Evolutionary conservation across 2,329 filamentous ascomycete species (phyloP).

Genomic region (Fusarium protoensiforme): DNA sequence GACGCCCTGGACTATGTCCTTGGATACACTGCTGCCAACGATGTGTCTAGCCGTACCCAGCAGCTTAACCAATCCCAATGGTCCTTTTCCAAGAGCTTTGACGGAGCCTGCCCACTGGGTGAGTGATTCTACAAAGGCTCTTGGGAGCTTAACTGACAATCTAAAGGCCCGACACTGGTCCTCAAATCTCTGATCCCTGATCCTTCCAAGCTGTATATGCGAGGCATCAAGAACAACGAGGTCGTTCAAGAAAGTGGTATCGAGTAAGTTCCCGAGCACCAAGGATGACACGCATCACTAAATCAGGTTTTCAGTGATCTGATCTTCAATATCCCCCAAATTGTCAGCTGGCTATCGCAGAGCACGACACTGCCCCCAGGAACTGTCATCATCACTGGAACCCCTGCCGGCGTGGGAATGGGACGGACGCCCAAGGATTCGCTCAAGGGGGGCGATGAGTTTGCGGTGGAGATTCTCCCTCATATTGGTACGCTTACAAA

Average conservation of each 20-base stretch:
- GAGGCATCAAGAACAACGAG: constrained; percentile 66
- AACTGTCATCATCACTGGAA: constrained; percentile 74
- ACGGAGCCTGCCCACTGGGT: constrained; percentile 63
- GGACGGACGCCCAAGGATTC: constrained; percentile 74
- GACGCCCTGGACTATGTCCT: constrained; percentile 70
- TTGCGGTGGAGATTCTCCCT: constrained; percentile 54
- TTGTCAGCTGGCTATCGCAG: constrained; percentile 68
- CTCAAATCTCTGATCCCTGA: constrained; percentile 65
- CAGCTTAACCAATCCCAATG: constrained; percentile 44
- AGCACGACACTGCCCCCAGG: constrained; percentile 71
- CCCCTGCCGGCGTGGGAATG: constrained; percentile 77
- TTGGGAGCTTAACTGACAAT: neutral
- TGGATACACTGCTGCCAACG: constrained; percentile 72
- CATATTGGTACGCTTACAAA: constrained; percentile 57
- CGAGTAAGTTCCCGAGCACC: constrained; percentile 34
- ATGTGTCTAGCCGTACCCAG: constrained; percentile 61
- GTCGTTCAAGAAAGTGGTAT: constrained; percentile 37
- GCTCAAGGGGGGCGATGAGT: constrained; percentile 73
- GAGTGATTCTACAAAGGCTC: neutral
- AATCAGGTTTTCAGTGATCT: constrained; percentile 57
- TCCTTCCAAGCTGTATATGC: constrained; percentile 65
- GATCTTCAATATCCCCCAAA: constrained; percentile 70
- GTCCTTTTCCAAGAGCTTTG: constrained; percentile 68
- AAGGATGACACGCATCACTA: neutral
- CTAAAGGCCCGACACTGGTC: constrained; percentile 72